phyloP scores from a whole-genome alignment of 2,329 filamentous ascomycete genomes.

The Cercospora sp. region DNA sequence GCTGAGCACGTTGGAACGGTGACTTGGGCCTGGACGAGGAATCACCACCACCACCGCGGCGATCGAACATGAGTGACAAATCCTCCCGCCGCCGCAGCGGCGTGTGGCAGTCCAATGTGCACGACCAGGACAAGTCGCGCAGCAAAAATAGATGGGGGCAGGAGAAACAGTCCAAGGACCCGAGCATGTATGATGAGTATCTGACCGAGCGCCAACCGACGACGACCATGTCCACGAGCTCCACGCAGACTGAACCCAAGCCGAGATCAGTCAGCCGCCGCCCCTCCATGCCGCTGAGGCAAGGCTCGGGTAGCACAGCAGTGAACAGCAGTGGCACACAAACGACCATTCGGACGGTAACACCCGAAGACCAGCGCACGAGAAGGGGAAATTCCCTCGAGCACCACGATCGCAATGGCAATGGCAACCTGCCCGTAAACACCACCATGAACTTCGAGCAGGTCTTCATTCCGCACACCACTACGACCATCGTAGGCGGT shows the following conservation, averaged over 20 bases:
- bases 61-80: constrained; percentile 20
- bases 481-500: constrained; percentile 32
- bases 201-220: constrained; percentile 28
- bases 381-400: constrained; percentile 15
- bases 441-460: constrained; percentile 35
- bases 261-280: constrained; percentile 14
- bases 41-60: neutral
- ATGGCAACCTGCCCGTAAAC: constrained; percentile 27
- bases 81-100: constrained; percentile 26
- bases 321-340: constrained; percentile 21
- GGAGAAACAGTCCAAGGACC: constrained; percentile 32
- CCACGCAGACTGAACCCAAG: constrained; percentile 13
- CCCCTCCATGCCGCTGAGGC: constrained; percentile 27
- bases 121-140: constrained; percentile 11
- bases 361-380: constrained; percentile 54
- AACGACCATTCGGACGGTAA: constrained; percentile 62
- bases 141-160: constrained; percentile 23
- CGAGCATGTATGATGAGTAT: constrained; percentile 38
- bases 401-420: constrained; percentile 8
- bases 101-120: constrained; percentile 24
- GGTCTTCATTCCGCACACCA: constrained; percentile 35
- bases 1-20: neutral
- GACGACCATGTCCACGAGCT: constrained; percentile 11
- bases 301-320: constrained; percentile 25
- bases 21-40: neutral